Evolutionary conservation across 78 protist genomes (phyloP), one percentile per base, ranked within the genome.

Genomic region (Dictyostelium purpureum): DNA sequence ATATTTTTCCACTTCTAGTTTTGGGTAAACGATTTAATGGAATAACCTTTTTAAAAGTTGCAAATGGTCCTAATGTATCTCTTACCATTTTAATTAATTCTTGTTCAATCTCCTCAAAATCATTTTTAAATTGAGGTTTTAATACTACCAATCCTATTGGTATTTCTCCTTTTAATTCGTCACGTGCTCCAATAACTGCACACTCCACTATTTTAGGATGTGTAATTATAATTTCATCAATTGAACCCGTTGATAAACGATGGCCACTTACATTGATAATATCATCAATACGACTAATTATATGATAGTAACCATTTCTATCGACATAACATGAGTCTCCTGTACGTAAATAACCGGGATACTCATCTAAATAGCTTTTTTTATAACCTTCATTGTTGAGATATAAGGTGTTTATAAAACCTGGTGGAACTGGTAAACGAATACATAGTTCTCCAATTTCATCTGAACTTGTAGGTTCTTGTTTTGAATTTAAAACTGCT

Each of bases 201-300:
- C 56, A 42, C 24, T 70, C 77, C 43, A 83, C 88, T 9, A 93
- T 4, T 31, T 24, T 83, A 33, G 96, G 96, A 16, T 35, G 57
- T 18, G 51, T 63, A 31, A 97, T 96, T 4, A 96, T 63, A 19
- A 96, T 96, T 18, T 91, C 96, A 54, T 97, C 99, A n/a, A 98
- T 79, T 47, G n/a, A 49, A n/a, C 92, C 90, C 4, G 95, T 85
- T 19, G 96, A 82, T 16, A 98, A 38, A 21, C 97, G 77, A 49
- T 96, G 95, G 6, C 96, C 98, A 21, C 95, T 94, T n/a, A 94
- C 89, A 51, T 96, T 97, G 89, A 98, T 96, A 24, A 95, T 77
- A 70, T 96, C 98, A 51, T 98, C 99, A 7, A 95, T 77, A 16
- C 99, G 74, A 14, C 94, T 33, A 94, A 94, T 75, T 4, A 97